A percentile compares a stretch with the other conserved stretches of the same genome.
Conservation (phyloP, 495 filamentous ascomycete species). For the Neurospora discreta region DNA sequence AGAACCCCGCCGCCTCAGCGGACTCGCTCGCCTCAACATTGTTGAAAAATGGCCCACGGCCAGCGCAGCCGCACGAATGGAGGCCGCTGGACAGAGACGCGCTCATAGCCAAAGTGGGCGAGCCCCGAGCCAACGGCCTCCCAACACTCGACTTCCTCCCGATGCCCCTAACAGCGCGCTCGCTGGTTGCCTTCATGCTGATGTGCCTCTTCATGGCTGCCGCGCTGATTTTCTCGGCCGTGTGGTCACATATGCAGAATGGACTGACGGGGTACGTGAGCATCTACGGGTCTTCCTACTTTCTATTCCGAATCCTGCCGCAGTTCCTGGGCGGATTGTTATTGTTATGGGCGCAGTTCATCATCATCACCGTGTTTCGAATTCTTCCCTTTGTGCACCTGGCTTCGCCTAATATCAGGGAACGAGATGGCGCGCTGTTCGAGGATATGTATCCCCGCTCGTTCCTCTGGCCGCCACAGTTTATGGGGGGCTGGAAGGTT, state of each 20-base stretch:
- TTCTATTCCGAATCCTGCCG: constrained; percentile 74
- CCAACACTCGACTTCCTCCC: constrained; percentile 57
- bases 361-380: constrained; percentile 66
- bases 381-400: constrained; percentile 67
- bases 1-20: constrained; percentile 12
- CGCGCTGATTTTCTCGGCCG: constrained; percentile 59
- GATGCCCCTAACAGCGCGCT: constrained; percentile 49
- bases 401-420: constrained; percentile 42
- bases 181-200: constrained; percentile 44
- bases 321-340: constrained; percentile 64
- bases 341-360: constrained; percentile 60
- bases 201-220: constrained; percentile 61
- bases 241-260: constrained; percentile 51
- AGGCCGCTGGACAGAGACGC: constrained; percentile 10
- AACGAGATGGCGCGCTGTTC: constrained; percentile 41
- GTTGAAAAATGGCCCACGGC: constrained; percentile 11
- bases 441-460: constrained; percentile 41
- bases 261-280: constrained; percentile 56
- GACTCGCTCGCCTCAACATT: constrained; percentile 21
- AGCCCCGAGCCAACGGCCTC: constrained; percentile 3
- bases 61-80: constrained; percentile 21
- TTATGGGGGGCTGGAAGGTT: constrained; percentile 33
- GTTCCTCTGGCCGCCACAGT: constrained; percentile 32
- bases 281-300: constrained; percentile 63
- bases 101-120: constrained; percentile 7